A percentile compares a stretch with the other conserved stretches of the same genome.
phyloP scores from a whole-genome alignment of 257 asterid genomes.

The Eucommia ulmoides region DNA sequence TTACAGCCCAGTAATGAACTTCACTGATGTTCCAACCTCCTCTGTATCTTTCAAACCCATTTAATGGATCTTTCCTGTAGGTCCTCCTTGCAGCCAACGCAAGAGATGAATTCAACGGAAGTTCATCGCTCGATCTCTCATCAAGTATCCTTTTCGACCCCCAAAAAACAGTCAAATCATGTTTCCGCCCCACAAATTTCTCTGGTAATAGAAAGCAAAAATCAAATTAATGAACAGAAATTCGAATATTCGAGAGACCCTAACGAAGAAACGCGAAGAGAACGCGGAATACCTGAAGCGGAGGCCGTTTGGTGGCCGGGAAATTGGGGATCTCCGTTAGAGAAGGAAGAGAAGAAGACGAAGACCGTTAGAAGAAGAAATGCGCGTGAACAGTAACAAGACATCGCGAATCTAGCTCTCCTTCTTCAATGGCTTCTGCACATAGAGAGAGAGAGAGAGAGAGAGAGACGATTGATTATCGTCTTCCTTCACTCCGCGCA shows the following conservation, averaged over 20 bases:
- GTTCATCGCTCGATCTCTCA: conserved; percentile 29
- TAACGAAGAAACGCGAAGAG: background rate
- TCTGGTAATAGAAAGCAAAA: conserved; percentile 16
- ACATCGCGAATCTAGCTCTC: conserved; percentile 18
- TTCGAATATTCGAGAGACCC: background rate
- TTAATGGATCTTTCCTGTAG: conserved; percentile 53
- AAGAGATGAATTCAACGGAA: conserved; percentile 43
- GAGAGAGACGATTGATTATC: too few species aligned
- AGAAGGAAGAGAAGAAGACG: conserved; percentile 16
- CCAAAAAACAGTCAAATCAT: conserved; percentile 21
- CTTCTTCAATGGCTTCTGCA: too few species aligned
- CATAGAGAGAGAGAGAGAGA: too few species aligned
- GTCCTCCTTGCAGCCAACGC: conserved; percentile 69
- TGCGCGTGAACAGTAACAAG: conserved; percentile 11
- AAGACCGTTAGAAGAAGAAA: conserved; percentile 17
- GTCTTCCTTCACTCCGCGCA: too few species aligned
- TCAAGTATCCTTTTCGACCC: conserved; percentile 40
- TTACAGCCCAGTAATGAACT: conserved; percentile 88
- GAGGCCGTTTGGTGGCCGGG: conserved; percentile 11
- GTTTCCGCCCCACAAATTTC: conserved; percentile 11
- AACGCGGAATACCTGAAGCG: conserved; percentile 24
- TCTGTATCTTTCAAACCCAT: conserved; percentile 38
- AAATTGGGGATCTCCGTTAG: conserved; percentile 16
- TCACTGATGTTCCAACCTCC: conserved; percentile 92
- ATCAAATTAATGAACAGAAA: background rate